Evolutionary conservation across 2,329 filamentous ascomycete genomes (phyloP).

Genomic region (Neonectria hederae): DNA sequence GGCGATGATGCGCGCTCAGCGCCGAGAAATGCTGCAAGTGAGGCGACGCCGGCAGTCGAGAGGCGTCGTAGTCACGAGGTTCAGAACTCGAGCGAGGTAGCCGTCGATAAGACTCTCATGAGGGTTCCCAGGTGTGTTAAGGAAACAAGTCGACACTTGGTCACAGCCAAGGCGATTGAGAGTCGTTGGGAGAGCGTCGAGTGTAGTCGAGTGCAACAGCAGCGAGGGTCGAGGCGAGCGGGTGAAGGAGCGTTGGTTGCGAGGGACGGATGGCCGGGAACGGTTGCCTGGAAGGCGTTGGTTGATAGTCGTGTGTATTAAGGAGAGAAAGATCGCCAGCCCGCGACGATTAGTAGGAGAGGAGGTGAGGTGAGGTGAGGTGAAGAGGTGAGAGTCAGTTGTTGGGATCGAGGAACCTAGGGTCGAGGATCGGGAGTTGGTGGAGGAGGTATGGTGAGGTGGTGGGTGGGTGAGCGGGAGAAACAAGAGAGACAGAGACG

Average conservation of each 20-base stretch:
- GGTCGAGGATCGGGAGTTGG: constrained; percentile 21
- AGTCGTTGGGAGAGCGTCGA: constrained; percentile 9
- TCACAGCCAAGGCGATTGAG: constrained; percentile 15
- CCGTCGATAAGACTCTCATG: constrained; percentile 31
- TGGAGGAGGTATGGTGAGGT: constrained; percentile 5
- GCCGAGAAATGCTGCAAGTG: constrained; percentile 27
- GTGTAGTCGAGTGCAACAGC: neutral
- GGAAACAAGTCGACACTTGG: neutral
- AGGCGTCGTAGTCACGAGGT: constrained; percentile 12
- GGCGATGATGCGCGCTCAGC: constrained; percentile 41
- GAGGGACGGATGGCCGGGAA: constrained; percentile 11
- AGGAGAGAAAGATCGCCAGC: constrained; percentile 41
- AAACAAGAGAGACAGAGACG: constrained; percentile 14
- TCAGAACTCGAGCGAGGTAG: constrained; percentile 25
- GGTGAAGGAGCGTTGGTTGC: constrained; percentile 29
- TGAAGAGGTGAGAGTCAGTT: constrained; percentile 32
- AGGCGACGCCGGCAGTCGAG: constrained; percentile 14
- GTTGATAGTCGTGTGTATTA: constrained; percentile 27
- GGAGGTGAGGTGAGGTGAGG: constrained; percentile 17
- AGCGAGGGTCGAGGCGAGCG: constrained; percentile 13
- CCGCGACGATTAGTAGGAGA: constrained; percentile 36
- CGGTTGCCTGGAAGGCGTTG: constrained; percentile 21
- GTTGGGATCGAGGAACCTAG: constrained; percentile 13
- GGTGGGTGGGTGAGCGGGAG: constrained; percentile 18
- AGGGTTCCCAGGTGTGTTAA: constrained; percentile 8